phyloP scores from a whole-genome alignment of 2,329 filamentous ascomycete species.

The Fusarium anguioides region DNA sequence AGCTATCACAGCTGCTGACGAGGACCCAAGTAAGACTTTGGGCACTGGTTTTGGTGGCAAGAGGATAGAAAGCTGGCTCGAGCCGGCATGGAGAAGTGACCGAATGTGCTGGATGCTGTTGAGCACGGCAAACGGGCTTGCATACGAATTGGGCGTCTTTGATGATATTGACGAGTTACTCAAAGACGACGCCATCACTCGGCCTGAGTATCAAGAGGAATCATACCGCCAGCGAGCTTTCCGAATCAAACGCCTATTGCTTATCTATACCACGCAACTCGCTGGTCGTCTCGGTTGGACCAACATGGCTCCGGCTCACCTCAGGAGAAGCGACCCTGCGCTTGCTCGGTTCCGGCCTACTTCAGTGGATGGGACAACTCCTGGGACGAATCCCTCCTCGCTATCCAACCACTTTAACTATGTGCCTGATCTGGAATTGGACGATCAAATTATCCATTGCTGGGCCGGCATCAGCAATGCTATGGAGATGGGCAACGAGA shows the following conservation, averaged over 20 bases:
- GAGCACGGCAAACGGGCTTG: constrained; percentile 88
- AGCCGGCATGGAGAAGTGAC: constrained; percentile 93
- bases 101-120: constrained; percentile 99
- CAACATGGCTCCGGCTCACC: constrained; percentile 84
- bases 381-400: constrained; percentile 68
- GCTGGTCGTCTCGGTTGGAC: constrained; percentile 92
- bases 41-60: constrained; percentile 78
- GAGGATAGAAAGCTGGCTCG: constrained; percentile 93
- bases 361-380: constrained; percentile 68
- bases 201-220: constrained; percentile 78
- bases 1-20: constrained; percentile 54
- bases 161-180: constrained; percentile 84
- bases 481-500: constrained; percentile 91
- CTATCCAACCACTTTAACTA: constrained; percentile 71
- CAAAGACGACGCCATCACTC: constrained; percentile 67
- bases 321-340: constrained; percentile 68
- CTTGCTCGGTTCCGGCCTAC: constrained; percentile 61
- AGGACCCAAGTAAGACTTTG: constrained; percentile 47
- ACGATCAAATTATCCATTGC: constrained; percentile 81
- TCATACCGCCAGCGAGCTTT: constrained; percentile 80
- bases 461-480: constrained; percentile 94
- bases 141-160: constrained; percentile 95
- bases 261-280: constrained; percentile 94
- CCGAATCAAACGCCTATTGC: constrained; percentile 85
- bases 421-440: constrained; percentile 73